phyloP scores from a whole-genome alignment of 495 filamentous ascomycete species.

The Aspergillus panamensis region DNA sequence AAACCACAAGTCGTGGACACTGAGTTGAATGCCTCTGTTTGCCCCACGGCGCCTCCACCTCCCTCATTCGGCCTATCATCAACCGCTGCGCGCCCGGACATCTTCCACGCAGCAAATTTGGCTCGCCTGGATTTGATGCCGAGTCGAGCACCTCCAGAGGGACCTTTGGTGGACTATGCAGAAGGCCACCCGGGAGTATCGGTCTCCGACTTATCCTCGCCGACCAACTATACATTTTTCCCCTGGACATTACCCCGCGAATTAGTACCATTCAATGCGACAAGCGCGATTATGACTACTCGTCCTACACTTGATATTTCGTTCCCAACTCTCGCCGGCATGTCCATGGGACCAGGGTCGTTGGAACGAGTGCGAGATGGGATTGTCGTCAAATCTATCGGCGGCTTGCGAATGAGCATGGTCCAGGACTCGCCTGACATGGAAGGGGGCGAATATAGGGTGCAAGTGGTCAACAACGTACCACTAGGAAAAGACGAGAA shows the following conservation, averaged over 20 bases:
- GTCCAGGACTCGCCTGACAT: constrained; percentile 56
- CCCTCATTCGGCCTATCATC: constrained; percentile 68
- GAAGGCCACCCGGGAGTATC: constrained; percentile 53
- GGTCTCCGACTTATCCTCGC: constrained; percentile 56
- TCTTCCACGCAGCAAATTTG: constrained; percentile 88
- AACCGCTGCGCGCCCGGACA: constrained; percentile 77
- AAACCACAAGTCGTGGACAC: neutral
- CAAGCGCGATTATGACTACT: constrained; percentile 60
- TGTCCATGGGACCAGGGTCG: constrained; percentile 46
- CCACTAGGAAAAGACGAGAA: constrained; percentile 86
- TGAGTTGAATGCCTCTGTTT: constrained; percentile 33
- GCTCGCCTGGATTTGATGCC: constrained; percentile 77
- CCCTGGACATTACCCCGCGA: constrained; percentile 85
- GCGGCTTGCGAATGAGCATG: constrained; percentile 75
- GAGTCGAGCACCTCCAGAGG: constrained; percentile 47
- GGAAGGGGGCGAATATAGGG: constrained; percentile 53
- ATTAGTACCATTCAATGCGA: constrained; percentile 69
- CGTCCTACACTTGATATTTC: constrained; percentile 71
- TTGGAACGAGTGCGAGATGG: constrained; percentile 67
- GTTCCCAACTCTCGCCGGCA: constrained; percentile 67
- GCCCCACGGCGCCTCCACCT: constrained; percentile 55
- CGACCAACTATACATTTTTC: constrained; percentile 78
- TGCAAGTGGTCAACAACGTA: constrained; percentile 75
- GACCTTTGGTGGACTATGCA: constrained; percentile 51
- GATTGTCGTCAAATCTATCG: constrained; percentile 72